A percentile compares a stretch with the other conserved stretches of the same genome.
Evolutionary conservation across 192 early-diverging fungal genomes (phyloP).

Genomic region (Entomortierella beljakovae): DNA sequence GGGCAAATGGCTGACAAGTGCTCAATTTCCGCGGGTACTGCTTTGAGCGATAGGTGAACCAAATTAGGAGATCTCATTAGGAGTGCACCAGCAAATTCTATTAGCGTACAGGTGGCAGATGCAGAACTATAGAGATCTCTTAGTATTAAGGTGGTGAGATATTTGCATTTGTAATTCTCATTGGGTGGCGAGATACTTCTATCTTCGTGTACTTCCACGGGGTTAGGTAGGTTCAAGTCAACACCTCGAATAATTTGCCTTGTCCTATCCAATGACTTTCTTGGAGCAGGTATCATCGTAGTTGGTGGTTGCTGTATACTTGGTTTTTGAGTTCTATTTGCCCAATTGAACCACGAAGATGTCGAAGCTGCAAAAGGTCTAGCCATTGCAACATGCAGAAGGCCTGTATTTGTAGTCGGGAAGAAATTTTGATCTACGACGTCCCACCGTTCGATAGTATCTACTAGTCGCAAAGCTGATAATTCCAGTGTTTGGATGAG

Average conservation of each 20-base stretch:
- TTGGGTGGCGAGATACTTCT: not conserved
- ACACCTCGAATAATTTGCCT: too few relatives aligned
- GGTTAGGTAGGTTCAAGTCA: too few relatives aligned
- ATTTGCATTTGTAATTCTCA: not conserved
- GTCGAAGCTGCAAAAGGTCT: too few relatives aligned
- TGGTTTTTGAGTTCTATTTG: too few relatives aligned
- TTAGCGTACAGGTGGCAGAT: not conserved
- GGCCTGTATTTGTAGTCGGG: too few relatives aligned
- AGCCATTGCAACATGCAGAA: too few relatives aligned
- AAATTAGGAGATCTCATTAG: slow-evolving; percentile 17
- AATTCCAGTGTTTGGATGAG: slow-evolving; percentile 17
- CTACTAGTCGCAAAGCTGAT: slow-evolving; percentile 2
- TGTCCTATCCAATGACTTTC: too few relatives aligned
- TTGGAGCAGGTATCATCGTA: not conserved
- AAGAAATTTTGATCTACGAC: not conserved
- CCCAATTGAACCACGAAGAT: too few relatives aligned
- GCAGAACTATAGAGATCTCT: slow-evolving; percentile 4
- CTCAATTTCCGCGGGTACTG: not conserved
- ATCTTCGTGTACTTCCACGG: not conserved
- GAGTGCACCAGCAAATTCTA: not conserved
- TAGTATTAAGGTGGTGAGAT: slow-evolving; percentile 5
- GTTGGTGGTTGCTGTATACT: too few relatives aligned
- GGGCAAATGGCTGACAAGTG: slow-evolving; percentile 12
- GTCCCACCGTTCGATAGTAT: slow-evolving; percentile 5
- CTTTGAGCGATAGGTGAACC: not conserved